Percentiles rank a stretch among this genome's conserved stretches.
These are phyloP conservation scores for Diddensiella transvaalensis DNA, from an alignment of 805 yeast genomes.

Conservation along the genomic window DNA sequence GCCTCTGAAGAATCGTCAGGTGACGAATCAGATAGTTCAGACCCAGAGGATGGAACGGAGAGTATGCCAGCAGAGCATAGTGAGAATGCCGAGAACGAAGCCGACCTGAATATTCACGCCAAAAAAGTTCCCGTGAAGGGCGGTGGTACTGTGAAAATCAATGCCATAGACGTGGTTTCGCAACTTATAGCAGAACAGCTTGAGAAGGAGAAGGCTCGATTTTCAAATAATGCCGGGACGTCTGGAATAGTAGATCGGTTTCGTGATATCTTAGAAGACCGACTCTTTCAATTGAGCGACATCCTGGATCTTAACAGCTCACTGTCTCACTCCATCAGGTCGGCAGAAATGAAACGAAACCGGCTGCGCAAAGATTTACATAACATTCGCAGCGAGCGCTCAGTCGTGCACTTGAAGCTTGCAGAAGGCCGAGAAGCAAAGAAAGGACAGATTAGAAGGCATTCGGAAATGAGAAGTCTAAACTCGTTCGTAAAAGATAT, in stretches of 20 bases:
- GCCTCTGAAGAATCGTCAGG: too few relatives aligned
- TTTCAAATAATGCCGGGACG: background rate
- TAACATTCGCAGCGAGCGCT: constrained; percentile 13
- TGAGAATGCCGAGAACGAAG: too few relatives aligned
- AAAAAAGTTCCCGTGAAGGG: constrained; percentile 18
- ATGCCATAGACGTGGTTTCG: constrained; percentile 20
- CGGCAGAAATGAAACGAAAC: constrained; percentile 12
- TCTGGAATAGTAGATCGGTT: background rate
- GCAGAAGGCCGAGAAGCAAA: constrained; percentile 4
- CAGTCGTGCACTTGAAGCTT: constrained; percentile 13
- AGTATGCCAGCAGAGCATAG: too few relatives aligned
- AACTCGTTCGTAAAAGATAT: constrained; percentile 12
- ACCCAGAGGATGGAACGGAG: too few relatives aligned
- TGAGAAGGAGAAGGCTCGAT: constrained; percentile 6
- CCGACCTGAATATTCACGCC: too few relatives aligned
- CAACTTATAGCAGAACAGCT: constrained; percentile 13
- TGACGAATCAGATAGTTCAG: too few relatives aligned
- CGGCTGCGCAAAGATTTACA: constrained; percentile 13
- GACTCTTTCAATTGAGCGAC: constrained; percentile 15
- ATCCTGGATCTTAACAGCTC: constrained; percentile 18
- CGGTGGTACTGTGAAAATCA: constrained; percentile 20
- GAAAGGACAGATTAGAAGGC: constrained; percentile 1
- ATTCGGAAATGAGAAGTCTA: constrained; percentile 4
- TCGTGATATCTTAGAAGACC: background rate
- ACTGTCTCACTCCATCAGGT: constrained; percentile 7